Conservation (phyloP, 306 rosid genomes). For the Comarum palustre region DNA sequence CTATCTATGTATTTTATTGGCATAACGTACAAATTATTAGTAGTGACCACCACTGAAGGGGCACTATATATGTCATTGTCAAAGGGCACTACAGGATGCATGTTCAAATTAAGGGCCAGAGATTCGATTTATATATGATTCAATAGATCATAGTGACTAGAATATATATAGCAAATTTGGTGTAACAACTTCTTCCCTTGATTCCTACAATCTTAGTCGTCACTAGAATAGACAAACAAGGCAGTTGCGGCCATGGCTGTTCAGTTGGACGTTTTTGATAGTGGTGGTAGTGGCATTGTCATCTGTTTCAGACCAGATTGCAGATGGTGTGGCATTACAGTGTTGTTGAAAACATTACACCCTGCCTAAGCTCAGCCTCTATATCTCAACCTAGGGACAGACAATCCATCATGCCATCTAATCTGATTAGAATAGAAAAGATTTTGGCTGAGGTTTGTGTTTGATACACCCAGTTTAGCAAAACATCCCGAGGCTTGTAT, state of each 20-base stretch:
- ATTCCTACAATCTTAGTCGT: constrained; percentile 7
- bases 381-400: constrained; percentile 13
- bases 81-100: not conserved
- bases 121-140: too few relatives aligned
- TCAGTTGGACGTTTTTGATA: constrained; percentile 1
- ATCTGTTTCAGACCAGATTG: constrained; percentile 23
- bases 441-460: constrained; percentile 11
- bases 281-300: constrained; percentile 20
- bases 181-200: constrained; percentile 18
- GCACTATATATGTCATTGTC: not conserved
- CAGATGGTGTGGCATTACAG: constrained; percentile 11
- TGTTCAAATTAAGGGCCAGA: not conserved
- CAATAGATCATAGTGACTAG: not conserved
- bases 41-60: not conserved
- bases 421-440: constrained; percentile 5
- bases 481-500: not conserved
- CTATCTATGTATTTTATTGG: not conserved
- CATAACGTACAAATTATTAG: not conserved
- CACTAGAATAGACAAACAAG: not conserved
- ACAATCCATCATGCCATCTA: not conserved
- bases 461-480: constrained; percentile 9
- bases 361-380: constrained; percentile 8
- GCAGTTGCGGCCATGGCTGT: constrained; percentile 1
- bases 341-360: not conserved
- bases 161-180: not conserved